Conservation (phyloP, 179 eudicot genomes). For the Vitellaria paradoxa region DNA sequence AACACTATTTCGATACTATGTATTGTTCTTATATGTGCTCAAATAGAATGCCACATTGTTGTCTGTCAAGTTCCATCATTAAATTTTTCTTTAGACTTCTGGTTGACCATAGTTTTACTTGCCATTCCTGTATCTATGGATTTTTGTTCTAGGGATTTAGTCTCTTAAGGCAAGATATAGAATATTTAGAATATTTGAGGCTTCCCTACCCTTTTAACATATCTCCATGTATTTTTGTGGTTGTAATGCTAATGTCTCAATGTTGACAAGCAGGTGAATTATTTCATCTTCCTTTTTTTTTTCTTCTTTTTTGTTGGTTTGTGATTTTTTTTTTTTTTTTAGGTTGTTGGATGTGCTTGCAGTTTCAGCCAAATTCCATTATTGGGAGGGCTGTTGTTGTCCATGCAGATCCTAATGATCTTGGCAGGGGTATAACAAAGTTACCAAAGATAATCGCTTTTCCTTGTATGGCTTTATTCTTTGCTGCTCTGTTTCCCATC, state of each 20-base stretch:
- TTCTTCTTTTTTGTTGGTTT: background rate
- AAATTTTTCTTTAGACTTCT: background rate
- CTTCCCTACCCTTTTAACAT: background rate
- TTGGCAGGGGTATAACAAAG: constrained; percentile 63
- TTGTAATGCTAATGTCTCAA: constrained; percentile 57
- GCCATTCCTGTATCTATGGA: background rate
- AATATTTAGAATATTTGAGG: background rate
- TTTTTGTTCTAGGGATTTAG: background rate
- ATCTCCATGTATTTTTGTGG: background rate
- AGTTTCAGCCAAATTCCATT: constrained; percentile 77
- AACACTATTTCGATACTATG: background rate
- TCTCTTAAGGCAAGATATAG: background rate
- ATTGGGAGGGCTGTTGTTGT: constrained; percentile 96
- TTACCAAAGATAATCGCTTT: too few relatives aligned
- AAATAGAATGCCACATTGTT: background rate
- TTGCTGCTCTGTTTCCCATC: too few relatives aligned
- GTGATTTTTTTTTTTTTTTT: background rate
- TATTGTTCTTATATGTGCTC: background rate
- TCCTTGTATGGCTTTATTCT: too few relatives aligned
- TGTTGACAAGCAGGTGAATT: constrained; percentile 62
- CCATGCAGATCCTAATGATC: constrained; percentile 93
- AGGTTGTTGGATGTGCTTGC: constrained; percentile 11
- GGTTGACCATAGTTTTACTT: background rate
- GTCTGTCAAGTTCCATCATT: background rate
- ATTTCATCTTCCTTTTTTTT: background rate